Conservation (phyloP, 495 filamentous ascomycete genomes). For the Neohortaea acidophila region DNA sequence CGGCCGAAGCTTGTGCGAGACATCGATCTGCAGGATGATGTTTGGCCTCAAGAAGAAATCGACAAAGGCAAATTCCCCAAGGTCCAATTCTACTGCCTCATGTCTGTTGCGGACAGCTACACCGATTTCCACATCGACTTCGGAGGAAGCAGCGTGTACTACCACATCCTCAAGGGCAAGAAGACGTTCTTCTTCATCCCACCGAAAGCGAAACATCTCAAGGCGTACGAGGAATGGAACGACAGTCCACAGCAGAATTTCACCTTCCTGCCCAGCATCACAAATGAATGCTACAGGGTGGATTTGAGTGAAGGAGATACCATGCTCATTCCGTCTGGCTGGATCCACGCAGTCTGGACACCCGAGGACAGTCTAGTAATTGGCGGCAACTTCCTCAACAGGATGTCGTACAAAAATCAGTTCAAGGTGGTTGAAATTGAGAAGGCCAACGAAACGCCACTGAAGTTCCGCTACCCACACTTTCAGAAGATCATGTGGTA, state of each 20-base stretch:
- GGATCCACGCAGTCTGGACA: slow-evolving; percentile 73
- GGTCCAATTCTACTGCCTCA: slow-evolving; percentile 58
- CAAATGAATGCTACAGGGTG: slow-evolving; percentile 59
- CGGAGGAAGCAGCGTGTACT: slow-evolving; percentile 64
- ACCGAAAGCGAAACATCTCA: slow-evolving; percentile 57
- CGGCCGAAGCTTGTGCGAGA: slow-evolving; percentile 58
- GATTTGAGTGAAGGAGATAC: slow-evolving; percentile 60
- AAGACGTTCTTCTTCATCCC: slow-evolving; percentile 71
- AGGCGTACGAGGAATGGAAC: slow-evolving; percentile 68
- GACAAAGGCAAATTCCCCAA: slow-evolving; percentile 43
- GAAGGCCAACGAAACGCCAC: slow-evolving; percentile 53
- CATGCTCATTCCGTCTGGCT: slow-evolving; percentile 64
- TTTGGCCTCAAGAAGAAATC: slow-evolving; percentile 51
- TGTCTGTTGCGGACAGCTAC: slow-evolving; percentile 67
- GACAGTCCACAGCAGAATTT: slow-evolving; percentile 56
- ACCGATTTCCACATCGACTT: slow-evolving; percentile 76
- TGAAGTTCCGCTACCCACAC: slow-evolving; percentile 56
- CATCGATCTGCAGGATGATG: slow-evolving; percentile 54
- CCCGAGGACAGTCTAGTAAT: slow-evolving; percentile 62
- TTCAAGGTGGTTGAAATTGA: slow-evolving; percentile 56
- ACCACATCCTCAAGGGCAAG: slow-evolving; percentile 60
- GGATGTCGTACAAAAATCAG: slow-evolving; percentile 56
- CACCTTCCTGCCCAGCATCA: slow-evolving; percentile 51
- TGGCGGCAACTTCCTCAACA: slow-evolving; percentile 61
- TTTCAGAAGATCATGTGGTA: slow-evolving; percentile 69